Percentiles rank a stretch among this genome's conserved stretches.
Evolutionary conservation across 2,329 filamentous ascomycete genomes (phyloP).

Genomic region (Paraphoma sp.): DNA sequence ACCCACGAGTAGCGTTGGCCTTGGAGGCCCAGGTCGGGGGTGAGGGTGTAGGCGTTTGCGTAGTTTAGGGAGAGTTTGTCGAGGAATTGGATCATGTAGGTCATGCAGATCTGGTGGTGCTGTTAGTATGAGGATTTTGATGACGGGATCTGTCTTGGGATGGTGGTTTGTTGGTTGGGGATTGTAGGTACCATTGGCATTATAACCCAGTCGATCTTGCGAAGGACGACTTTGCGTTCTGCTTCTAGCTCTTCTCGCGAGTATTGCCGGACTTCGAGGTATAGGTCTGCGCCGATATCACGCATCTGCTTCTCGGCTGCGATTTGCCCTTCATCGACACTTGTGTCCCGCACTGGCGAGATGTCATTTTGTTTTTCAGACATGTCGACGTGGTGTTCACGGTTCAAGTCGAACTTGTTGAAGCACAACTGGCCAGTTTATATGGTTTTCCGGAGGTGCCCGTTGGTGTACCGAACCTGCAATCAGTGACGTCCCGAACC

Average conservation of each 20-base stretch:
- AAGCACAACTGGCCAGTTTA: too few relatives aligned
- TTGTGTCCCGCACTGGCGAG: conserved; percentile 27
- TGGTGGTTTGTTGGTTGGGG: background rate
- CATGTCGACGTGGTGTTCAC: conserved; percentile 12
- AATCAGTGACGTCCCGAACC: background rate
- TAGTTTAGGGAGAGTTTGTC: conserved; percentile 53
- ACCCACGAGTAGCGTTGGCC: conserved; percentile 51
- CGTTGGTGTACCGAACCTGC: background rate
- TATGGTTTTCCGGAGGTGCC: background rate
- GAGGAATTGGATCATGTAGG: conserved; percentile 57
- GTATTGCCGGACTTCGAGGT: conserved; percentile 53
- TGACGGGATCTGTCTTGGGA: background rate
- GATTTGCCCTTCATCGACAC: conserved; percentile 36
- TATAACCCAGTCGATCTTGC: conserved; percentile 56
- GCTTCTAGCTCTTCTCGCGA: conserved; percentile 53
- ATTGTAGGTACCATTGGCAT: conserved; percentile 51
- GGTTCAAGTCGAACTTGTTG: too few relatives aligned
- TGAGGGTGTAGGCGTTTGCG: conserved; percentile 47
- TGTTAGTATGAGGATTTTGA: background rate
- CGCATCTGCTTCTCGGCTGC: conserved; percentile 44
- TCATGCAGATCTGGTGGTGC: conserved; percentile 42
- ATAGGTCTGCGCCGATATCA: conserved; percentile 56
- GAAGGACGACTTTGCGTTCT: conserved; percentile 51
- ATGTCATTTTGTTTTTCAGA: conserved; percentile 31
- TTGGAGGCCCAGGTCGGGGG: conserved; percentile 44